Evolutionary conservation across 352 stramenopile genomes (phyloP).

Genomic region (Phytophthora rubi): DNA sequence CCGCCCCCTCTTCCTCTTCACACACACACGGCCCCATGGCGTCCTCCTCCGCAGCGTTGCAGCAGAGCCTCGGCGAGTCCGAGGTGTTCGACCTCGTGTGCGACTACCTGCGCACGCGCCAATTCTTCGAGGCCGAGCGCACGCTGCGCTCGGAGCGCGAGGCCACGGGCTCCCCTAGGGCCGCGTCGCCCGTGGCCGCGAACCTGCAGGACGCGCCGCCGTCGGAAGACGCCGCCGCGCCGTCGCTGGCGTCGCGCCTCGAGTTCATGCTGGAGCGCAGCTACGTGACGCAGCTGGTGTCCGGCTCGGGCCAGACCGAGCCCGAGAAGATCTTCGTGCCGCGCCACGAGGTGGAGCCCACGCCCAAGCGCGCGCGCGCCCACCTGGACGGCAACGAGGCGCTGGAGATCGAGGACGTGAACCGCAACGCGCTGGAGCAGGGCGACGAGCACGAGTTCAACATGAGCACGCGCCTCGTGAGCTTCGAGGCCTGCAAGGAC

Average conservation of each 20-base stretch:
- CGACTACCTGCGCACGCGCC: slow-evolving; percentile 86
- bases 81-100: slow-evolving; percentile 90
- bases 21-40: slow-evolving; percentile 34
- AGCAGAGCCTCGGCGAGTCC: slow-evolving; percentile 82
- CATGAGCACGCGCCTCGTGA: slow-evolving; percentile 78
- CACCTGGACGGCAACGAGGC: slow-evolving; percentile 83
- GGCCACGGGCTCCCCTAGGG: slow-evolving; percentile 19
- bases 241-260: slow-evolving; percentile 64
- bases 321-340: slow-evolving; percentile 83
- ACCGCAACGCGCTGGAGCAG: slow-evolving; percentile 41
- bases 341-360: slow-evolving; percentile 62
- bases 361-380: slow-evolving; percentile 55
- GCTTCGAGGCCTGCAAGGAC: slow-evolving; percentile 86
- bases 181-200: slow-evolving; percentile 35
- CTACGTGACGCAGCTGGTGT: slow-evolving; percentile 87
- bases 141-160: slow-evolving; percentile 75
- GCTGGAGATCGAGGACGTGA: slow-evolving; percentile 47
- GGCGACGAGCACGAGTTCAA: slow-evolving; percentile 56
- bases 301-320: slow-evolving; percentile 58
- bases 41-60: slow-evolving; percentile 66
- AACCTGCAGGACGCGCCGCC: slow-evolving; percentile 45
- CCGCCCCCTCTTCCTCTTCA: slow-evolving; percentile 13
- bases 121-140: slow-evolving; percentile 87
- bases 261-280: slow-evolving; percentile 85
- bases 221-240: slow-evolving; percentile 13